These are phyloP conservation scores for Mycena belliarum DNA, from an alignment of 768 basidiomycete species.

Conservation along the genomic window DNA sequence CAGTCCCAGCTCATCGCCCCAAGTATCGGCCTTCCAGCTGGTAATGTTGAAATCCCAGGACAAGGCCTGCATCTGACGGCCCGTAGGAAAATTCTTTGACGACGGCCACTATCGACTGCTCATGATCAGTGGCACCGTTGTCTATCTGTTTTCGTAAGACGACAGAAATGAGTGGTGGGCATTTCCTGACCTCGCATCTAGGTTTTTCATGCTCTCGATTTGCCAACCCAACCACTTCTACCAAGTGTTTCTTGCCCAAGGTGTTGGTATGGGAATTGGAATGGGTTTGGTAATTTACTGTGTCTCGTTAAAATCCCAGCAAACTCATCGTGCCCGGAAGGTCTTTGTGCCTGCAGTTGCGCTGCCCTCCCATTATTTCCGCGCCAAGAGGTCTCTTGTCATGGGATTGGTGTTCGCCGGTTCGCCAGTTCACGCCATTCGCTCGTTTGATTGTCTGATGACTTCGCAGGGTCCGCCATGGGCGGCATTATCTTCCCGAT, in stretches of 20 bases:
- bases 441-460: conserved; percentile 11
- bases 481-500: conserved; percentile 43
- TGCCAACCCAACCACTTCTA: conserved; percentile 26
- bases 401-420: conserved; percentile 42
- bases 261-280: conserved; percentile 35
- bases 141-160: conserved; percentile 21
- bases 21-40: conserved; percentile 20
- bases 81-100: conserved; percentile 15
- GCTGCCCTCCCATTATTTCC: conserved; percentile 41
- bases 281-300: conserved; percentile 25
- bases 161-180: neutral
- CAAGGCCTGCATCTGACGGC: neutral
- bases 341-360: conserved; percentile 41
- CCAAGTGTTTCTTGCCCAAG: conserved; percentile 31
- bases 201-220: conserved; percentile 28
- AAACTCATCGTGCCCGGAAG: neutral
- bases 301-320: neutral
- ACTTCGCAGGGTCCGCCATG: conserved; percentile 31
- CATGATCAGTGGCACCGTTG: conserved; percentile 13
- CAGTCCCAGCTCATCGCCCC: neutral
- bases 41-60: neutral
- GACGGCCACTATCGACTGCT: conserved; percentile 19
- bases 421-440: conserved; percentile 15
- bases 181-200: neutral
- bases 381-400: conserved; percentile 34